These are phyloP conservation scores for Penstemon newberryi DNA, from an alignment of 257 asterid species.

Conservation along the genomic window DNA sequence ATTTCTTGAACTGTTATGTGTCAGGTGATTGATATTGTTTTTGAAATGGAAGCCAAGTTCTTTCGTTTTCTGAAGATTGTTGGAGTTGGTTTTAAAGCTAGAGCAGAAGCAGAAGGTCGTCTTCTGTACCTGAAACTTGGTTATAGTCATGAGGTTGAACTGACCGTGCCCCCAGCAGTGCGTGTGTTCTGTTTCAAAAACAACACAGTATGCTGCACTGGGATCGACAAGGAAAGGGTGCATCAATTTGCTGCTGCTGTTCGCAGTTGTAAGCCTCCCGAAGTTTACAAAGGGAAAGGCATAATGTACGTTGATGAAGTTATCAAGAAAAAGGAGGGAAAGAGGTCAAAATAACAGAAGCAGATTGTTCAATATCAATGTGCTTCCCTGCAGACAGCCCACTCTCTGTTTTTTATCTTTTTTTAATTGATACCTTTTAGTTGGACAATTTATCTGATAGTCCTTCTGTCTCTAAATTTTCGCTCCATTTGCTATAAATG, in stretches of 20 bases:
- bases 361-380: background rate
- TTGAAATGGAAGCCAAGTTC: constrained; percentile 58
- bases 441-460: too few relatives aligned
- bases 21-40: background rate
- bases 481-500: too few relatives aligned
- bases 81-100: constrained; percentile 82
- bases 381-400: background rate
- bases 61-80: constrained; percentile 66
- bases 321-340: constrained; percentile 69
- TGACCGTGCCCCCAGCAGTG: constrained; percentile 63
- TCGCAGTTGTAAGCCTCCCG: constrained; percentile 69
- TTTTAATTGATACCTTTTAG: too few relatives aligned
- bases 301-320: constrained; percentile 74
- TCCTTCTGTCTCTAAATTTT: too few relatives aligned
- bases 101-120: constrained; percentile 82
- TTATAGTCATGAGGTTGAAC: constrained; percentile 72
- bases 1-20: too few relatives aligned
- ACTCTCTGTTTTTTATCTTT: too few relatives aligned
- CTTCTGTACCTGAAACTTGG: constrained; percentile 67
- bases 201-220: constrained; percentile 62
- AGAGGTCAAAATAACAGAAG: constrained; percentile 52
- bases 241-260: constrained; percentile 70
- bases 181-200: constrained; percentile 67
- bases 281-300: constrained; percentile 70
- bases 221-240: constrained; percentile 68